phyloP scores from a whole-genome alignment of 305 asterid species.

The Solanum chacoense region DNA sequence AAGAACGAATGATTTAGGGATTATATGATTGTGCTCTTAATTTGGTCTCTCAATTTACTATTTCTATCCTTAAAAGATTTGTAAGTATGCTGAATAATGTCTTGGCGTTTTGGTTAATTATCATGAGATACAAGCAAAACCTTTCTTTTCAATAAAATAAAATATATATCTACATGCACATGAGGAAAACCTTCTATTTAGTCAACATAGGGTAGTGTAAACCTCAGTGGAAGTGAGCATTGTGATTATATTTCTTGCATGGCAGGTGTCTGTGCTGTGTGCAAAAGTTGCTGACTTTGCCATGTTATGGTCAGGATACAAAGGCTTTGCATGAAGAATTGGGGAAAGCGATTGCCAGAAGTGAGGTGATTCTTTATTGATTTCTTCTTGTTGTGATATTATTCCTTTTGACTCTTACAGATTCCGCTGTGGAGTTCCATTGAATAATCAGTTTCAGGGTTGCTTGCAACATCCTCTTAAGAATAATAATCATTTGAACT shows the following conservation, averaged over 20 bases:
- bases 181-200: not conserved
- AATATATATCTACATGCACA: not conserved
- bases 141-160: not conserved
- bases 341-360: slow-evolving; percentile 60
- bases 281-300: slow-evolving; percentile 44
- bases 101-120: not conserved
- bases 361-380: slow-evolving; percentile 41
- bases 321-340: slow-evolving; percentile 54
- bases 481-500: not conserved
- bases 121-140: not conserved
- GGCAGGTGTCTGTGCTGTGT: slow-evolving; percentile 21
- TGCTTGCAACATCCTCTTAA: not conserved
- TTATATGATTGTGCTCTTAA: not conserved
- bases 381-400: not conserved
- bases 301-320: slow-evolving; percentile 58
- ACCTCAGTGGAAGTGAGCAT: slow-evolving; percentile 15
- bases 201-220: slow-evolving; percentile 8
- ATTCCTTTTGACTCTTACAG: not conserved
- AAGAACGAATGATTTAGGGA: not conserved
- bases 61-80: not conserved
- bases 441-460: not conserved
- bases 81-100: not conserved
- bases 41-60: not conserved
- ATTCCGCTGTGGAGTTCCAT: not conserved
- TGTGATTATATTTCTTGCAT: slow-evolving; percentile 20